A percentile compares a stretch with the other conserved stretches of the same genome.
phyloP scores from a whole-genome alignment of 495 filamentous ascomycete genomes.

The Lasiosphaeria hispida region DNA sequence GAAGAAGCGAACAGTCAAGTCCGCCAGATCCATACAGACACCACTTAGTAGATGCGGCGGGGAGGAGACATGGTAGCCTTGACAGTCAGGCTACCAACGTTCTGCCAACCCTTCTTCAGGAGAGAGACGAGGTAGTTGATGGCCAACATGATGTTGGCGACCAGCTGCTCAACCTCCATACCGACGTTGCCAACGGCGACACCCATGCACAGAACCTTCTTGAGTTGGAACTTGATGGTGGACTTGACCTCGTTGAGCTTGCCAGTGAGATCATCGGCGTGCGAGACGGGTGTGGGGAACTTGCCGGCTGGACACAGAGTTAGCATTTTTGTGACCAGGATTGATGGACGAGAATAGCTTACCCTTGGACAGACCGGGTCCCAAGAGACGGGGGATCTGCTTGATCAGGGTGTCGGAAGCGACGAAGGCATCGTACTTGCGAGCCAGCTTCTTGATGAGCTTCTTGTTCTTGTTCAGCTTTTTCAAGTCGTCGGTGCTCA shows the following conservation, averaged over 20 bases:
- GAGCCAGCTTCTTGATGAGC: conserved; percentile 99
- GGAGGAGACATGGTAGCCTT: conserved; percentile 99
- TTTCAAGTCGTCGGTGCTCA: conserved; percentile 97
- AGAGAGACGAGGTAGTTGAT: conserved; percentile 99
- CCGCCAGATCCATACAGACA: conserved; percentile 5
- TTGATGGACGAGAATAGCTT: conserved; percentile 29
- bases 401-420: conserved; percentile 95
- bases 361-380: conserved; percentile 98
- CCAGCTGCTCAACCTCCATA: conserved; percentile 93
- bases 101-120: conserved; percentile 99
- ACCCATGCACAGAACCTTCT: conserved; percentile 99
- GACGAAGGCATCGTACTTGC: conserved; percentile 99
- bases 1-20: conserved; percentile 1
- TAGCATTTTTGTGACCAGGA: conserved; percentile 15
- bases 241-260: conserved; percentile 99
- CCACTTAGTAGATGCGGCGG: conserved; percentile 83
- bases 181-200: conserved; percentile 97
- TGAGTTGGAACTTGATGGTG: conserved; percentile 99
- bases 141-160: conserved; percentile 91
- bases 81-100: conserved; percentile 97
- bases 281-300: conserved; percentile 97
- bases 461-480: conserved; percentile 99
- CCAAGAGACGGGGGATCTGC: conserved; percentile 98
- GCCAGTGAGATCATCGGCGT: conserved; percentile 83
- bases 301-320: conserved; percentile 71